Base-by-base conservation (phyloP, 768 basidiomycete genomes). In the Agaricus subrufescens region DNA sequence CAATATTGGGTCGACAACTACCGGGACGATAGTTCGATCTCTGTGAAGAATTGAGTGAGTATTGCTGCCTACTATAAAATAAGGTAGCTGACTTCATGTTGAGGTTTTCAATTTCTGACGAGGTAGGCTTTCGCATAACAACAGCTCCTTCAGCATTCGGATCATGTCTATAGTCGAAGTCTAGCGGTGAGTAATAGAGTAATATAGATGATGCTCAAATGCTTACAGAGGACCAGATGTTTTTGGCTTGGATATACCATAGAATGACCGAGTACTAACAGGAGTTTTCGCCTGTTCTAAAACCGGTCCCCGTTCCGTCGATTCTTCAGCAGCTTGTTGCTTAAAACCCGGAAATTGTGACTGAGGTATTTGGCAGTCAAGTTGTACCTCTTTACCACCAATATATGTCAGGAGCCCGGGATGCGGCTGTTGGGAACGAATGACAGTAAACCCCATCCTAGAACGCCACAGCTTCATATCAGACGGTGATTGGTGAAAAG, bases 1-100 rank as follows among this genome's bases (percentile, higher is more conserved):
- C 25, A 99, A 66, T n/a, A 89, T 71, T 1, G 95, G 96, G 66
- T 98, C 96, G 29, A 99, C 67, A 2, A 98, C 95, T 3, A 98
- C 95, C 52, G 86, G 81, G 10, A 91, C 80, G 10, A 94, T 67
- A 4, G 85, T 77, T 11, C 80, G 62, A 53, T 80, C 75, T 66
- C 92, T 94, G 52, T 14, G 29, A 38, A 27, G 1, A 15, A 19
- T 61, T 25, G 50, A 58, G 34, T 12, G 29, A 19, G 15, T n/a
- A 23, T 3, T 23, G 11, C 31, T 14, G 34, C 52, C 29, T 46
- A 15, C 49, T 15, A 48, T 42, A 39, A 10, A 46, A 30, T 34
- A 49, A 43, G 45, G 53, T 6, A 1, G 5, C 66, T 23, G 51
- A 91, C 91, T 84, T 87, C 66, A 82, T 86, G 68, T 91, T 93